Evolutionary conservation across 768 basidiomycete genomes (phyloP), one percentile per base, ranked within the genome.

Genomic region (Russula olivacea): DNA sequence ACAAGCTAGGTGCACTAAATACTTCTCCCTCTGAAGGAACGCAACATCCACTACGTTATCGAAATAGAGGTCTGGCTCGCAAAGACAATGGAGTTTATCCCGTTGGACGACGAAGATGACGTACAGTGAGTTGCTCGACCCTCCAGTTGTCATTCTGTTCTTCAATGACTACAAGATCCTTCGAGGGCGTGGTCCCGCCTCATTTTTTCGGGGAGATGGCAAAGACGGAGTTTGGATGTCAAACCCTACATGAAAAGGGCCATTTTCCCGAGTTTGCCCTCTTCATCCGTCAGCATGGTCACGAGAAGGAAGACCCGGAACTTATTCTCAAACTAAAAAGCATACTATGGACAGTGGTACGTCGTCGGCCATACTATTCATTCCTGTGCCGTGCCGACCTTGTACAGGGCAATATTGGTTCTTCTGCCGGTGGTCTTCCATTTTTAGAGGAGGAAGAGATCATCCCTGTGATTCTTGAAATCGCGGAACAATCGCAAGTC

Each of bases 181-280:
- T 90, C 61, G 93, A 94, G 57, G 89, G 89, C 14, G 87, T 87
- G 12, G 91, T 93, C 14, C 97, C 96, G 2, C 86, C 90, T 1
- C 95, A 99, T 73, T 98, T 99, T 74, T 96, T 98, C 69, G 96
- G 96, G 23, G 96, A 98, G 74, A 91, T 98, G 83, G 88, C 94
- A 51, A 98, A 97, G 74, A 98, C 97, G 3, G 89, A 91, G 60
- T 86, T 95, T 54, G 97, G 97, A 0, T 96, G 94, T 73, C 89
- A 91, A 70, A 86, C 94, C 11, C 76, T 99, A 45, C 84, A 87
- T 62, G 93, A 95, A 62, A 93, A 89, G 68, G 91, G 91, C 0
- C 93, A 98, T 71, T 94, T 98, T 69, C 71, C 81, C 6, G 92
- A 96, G 66, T 98, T 98, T 70, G 87, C 92, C 1, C 86, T 91